Evolutionary conservation across 202 grass and related monocot genomes (phyloP), one percentile per base, ranked within the genome.

Genomic region (Carex arenaria): DNA sequence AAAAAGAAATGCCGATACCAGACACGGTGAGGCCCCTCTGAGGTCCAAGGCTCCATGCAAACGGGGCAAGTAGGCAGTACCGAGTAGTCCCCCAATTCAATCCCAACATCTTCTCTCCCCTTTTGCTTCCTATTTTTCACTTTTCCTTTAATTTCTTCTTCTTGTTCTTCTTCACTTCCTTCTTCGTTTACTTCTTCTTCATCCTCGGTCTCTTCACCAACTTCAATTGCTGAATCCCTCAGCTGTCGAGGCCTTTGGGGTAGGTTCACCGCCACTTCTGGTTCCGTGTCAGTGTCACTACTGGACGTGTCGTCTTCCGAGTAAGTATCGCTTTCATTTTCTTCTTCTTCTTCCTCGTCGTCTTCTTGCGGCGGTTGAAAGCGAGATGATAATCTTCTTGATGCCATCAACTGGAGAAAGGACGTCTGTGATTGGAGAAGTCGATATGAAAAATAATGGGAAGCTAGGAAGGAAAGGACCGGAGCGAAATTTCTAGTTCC

Each of bases 1-100:
- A 42, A 42, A 19, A 1, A 78, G 8, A 34, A 36, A 19, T 4
- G 0, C 1, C 0, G 82, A 66, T 86, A 95, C 93, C 95, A 87
- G 72, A 98, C 93, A 64, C 95, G 92, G 71, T 98, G 95, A 52
- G 65, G 14, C 10, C 93, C 93, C 1, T 98, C 93, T 52, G 91
- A 86, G 14, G 89, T 85, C 95, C 95, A 98, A 55, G 66, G 30
- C 34, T 79, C 67, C 87, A 91, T 91, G 82, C 95, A 98, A 19
- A 98, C 75, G 49, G 95, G 85, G 77, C 95, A 98, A 85, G 61
- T 85, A 66, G 89, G 91, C 42, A 88, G 45, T 52, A 4, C 19
- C 19, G 57, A 83, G 43, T 57, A 64, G 64, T 93, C 81, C 51
- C 32, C 61, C 72, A 81, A 83, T 18, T 57, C 77, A 20, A 13